Base-by-base conservation (phyloP, 2,329 filamentous ascomycete species). In the Hypomyces rosellus region DNA sequence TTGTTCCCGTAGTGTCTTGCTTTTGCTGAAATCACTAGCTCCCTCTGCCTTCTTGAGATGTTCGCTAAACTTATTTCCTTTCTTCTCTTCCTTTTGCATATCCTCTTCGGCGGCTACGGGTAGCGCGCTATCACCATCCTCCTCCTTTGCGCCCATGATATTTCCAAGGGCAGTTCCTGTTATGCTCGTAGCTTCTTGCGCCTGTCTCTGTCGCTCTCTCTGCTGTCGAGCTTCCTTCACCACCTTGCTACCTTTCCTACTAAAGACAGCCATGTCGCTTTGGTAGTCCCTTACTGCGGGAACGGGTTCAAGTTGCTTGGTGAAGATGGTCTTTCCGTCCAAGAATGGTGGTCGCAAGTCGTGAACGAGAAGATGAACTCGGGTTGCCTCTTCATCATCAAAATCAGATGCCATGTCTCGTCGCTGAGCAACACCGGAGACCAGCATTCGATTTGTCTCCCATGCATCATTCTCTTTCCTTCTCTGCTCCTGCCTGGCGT, bases 211-310 rank as follows among this genome's bases (percentile, higher is more conserved):
- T 39, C 93, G 82, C 66, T 99, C 93, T 55, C 91, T 86, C 67
- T 96, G 90, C 68, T 96, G 90, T 39, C 95, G 78, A 59, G 86
- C 85, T 60, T 99, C 93, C 62, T 87, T 88, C 12, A 99, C 93
- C 2, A 96, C 90, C 60, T 84, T 87, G 64, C 92, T 97, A 1
- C 93, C 93, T 66, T 96, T 96, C 40, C 92, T 81, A 70, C 90
- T 95, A 61, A 97, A 97, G 1, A 99, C 91, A 1, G 93, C 93
- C 93, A 99, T 96, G 63, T 99, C 93, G 64, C 95, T 99, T 69
- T 97, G 92, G 22, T 88, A 85, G 65, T 99, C 93, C 47, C 87
- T 81, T 13, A 99, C 88, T 0, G 93, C 95, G 0, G 92, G 89
- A 1, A 99, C 88, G 0, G 93, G 95, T 52, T 99, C 93, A 18